These are phyloP conservation scores for Podila minutissima DNA, from an alignment of 192 early-diverging fungal species.

Conservation along the genomic window DNA sequence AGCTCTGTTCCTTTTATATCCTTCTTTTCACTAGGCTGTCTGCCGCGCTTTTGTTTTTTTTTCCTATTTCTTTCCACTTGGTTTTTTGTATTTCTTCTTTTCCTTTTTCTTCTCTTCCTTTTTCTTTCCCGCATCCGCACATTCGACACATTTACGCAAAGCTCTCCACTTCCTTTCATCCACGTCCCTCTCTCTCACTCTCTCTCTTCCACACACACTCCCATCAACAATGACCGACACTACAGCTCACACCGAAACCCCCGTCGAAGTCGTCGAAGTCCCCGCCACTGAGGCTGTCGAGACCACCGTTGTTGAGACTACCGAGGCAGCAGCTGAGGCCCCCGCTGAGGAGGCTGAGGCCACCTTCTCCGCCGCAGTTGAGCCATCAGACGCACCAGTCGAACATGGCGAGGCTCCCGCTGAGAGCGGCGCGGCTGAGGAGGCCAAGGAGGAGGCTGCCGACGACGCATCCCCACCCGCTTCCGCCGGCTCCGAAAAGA, in stretches of 20 bases:
- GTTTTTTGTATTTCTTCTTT: background rate
- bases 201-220: too few species aligned
- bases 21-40: conserved; percentile 9
- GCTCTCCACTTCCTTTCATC: background rate
- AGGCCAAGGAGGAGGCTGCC: background rate
- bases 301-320: background rate
- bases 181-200: background rate
- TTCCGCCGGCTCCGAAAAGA: background rate
- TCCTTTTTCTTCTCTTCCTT: background rate
- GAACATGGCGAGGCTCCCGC: background rate
- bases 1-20: too few species aligned
- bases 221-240: background rate
- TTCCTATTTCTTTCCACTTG: background rate
- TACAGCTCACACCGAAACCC: background rate
- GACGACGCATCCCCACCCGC: background rate
- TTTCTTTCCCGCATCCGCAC: conserved; percentile 6
- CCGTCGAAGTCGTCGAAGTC: background rate
- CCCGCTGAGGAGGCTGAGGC: background rate
- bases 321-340: background rate
- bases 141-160: background rate
- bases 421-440: background rate
- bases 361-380: conserved; percentile 4
- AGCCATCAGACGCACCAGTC: conserved; percentile 1
- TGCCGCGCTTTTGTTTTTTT: conserved; percentile 9
- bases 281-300: background rate